phyloP scores from a whole-genome alignment of 345 rosid species.

The Populus alba region DNA sequence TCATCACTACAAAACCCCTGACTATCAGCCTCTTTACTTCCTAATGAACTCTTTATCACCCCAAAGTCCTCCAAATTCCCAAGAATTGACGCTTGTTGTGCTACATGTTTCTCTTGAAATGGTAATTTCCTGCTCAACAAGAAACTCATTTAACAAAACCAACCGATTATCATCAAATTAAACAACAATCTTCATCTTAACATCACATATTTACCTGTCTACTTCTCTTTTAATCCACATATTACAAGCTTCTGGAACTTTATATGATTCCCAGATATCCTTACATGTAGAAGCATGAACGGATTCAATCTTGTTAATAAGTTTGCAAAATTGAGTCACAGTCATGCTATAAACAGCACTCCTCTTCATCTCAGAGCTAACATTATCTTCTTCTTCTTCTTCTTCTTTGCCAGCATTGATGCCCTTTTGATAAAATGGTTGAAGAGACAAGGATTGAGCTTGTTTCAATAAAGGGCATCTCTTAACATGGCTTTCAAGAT shows the following conservation, averaged over 20 bases:
- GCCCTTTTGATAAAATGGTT: slow-evolving; percentile 68
- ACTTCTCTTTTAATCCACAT: slow-evolving; percentile 76
- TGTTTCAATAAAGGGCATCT: slow-evolving; percentile 76
- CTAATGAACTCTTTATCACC: slow-evolving; percentile 42
- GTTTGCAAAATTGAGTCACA: slow-evolving; percentile 38
- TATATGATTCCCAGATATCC: slow-evolving; percentile 56
- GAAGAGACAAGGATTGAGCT: slow-evolving; percentile 52
- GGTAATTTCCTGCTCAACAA: slow-evolving; percentile 64
- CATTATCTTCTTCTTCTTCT: slow-evolving; percentile 46
- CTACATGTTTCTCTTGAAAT: slow-evolving; percentile 87
- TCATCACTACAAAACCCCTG: slow-evolving; percentile 9
- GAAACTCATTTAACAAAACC: slow-evolving; percentile 6
- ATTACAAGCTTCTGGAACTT: slow-evolving; percentile 71
- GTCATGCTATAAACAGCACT: slow-evolving; percentile 55
- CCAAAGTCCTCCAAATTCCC: slow-evolving; percentile 88
- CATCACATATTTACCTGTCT: slow-evolving; percentile 48
- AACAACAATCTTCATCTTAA: background rate
- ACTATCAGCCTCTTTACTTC: slow-evolving; percentile 11
- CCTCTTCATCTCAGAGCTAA: slow-evolving; percentile 85
- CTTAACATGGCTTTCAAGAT: slow-evolving; percentile 69
- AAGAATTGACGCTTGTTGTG: slow-evolving; percentile 83
- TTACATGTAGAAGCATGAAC: slow-evolving; percentile 50
- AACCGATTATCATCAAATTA: slow-evolving; percentile 10
- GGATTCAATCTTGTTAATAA: slow-evolving; percentile 52
- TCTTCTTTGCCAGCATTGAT: slow-evolving; percentile 69